These are phyloP conservation scores for Fallopia convolvulus DNA, from an alignment of 148 eudicot species.

Conservation along the genomic window DNA sequence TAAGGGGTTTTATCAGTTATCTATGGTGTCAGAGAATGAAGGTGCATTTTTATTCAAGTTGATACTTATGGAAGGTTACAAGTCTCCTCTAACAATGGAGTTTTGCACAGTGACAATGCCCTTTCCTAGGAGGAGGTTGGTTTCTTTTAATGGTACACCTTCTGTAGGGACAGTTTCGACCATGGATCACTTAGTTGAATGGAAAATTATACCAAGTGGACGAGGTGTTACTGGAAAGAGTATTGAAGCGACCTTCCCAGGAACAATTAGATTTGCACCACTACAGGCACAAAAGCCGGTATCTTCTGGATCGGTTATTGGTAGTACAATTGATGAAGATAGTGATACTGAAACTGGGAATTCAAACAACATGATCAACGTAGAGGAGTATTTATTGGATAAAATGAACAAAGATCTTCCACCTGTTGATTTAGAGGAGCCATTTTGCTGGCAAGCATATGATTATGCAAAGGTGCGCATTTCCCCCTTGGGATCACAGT, in stretches of 20 bases:
- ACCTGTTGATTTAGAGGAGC: constrained; percentile 88
- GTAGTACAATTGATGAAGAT: constrained; percentile 57
- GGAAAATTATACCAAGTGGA: constrained; percentile 77
- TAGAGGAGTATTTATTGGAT: constrained; percentile 69
- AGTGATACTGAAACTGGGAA: constrained; percentile 68
- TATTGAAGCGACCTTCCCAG: constrained; percentile 92
- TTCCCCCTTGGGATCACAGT: neutral
- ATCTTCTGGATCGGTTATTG: constrained; percentile 34
- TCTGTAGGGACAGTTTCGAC: constrained; percentile 79
- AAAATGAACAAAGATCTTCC: constrained; percentile 87
- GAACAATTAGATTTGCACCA: constrained; percentile 79
- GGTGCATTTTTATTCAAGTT: constrained; percentile 94
- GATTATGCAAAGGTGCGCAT: constrained; percentile 80
- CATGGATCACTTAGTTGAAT: constrained; percentile 75
- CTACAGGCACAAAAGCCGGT: constrained; percentile 49
- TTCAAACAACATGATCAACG: constrained; percentile 50
- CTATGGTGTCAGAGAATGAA: constrained; percentile 99
- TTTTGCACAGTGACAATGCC: constrained; percentile 94
- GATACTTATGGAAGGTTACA: constrained; percentile 80
- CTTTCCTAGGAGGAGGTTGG: constrained; percentile 82
- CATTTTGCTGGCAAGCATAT: constrained; percentile 96
- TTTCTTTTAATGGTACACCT: constrained; percentile 77
- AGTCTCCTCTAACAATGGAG: constrained; percentile 81
- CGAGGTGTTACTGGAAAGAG: constrained; percentile 83
- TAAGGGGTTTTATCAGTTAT: constrained; percentile 93